Evolutionary conservation across 2,329 filamentous ascomycete species (phyloP), one percentile per base, ranked within the genome.

Genomic region (Alternaria gansuensis): DNA sequence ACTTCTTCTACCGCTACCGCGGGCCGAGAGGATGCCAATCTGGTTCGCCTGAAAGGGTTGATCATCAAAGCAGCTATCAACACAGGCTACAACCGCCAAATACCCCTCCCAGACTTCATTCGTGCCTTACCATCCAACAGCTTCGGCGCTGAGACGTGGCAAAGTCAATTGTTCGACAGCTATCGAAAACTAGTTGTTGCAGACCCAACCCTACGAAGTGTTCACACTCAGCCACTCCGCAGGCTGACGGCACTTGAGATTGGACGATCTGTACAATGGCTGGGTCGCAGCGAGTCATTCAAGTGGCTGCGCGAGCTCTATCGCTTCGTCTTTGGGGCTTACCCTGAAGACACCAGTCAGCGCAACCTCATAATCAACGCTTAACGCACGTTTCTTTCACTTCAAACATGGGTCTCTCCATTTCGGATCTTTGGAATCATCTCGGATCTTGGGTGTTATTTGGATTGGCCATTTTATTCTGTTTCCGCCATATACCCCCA

Each of bases 31-130:
- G 92, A 96, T 67, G 81, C 87, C 14, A 92, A 95, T 68, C 84
- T 96, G 34, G 85, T 87, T 10, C 87, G 91, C 11, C 83, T 96
- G 43, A 95, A 93, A 77, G 83, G 89, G 13, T 83, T 97, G 9
- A 88, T 96, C 31, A 82, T 96, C 39, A 93, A 93, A 74, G 92
- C 93, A 1, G 93, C 93, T 24, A 88, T 94, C 80, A 93, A 94
- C 72, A 86, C 90, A 3, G 93, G 93, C 10, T 97, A 90, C 78
- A 85, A 86, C 59, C 89, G 91, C 8, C 80, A 82, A 11, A 79
- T 81, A 11, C 84, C 85, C 0, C 80, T 97, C 2, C 89, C 92
- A 28, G 82, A 85, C 1, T 97, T 95, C 71, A 88, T 94, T 48
- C 90, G 93, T 70, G 83, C 85, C 10, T 82, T 97, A 4, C 90